Evolutionary conservation across 495 filamentous ascomycete genomes (phyloP), one percentile per base, ranked within the genome.

Genomic region (Penicillium coprophilum): DNA sequence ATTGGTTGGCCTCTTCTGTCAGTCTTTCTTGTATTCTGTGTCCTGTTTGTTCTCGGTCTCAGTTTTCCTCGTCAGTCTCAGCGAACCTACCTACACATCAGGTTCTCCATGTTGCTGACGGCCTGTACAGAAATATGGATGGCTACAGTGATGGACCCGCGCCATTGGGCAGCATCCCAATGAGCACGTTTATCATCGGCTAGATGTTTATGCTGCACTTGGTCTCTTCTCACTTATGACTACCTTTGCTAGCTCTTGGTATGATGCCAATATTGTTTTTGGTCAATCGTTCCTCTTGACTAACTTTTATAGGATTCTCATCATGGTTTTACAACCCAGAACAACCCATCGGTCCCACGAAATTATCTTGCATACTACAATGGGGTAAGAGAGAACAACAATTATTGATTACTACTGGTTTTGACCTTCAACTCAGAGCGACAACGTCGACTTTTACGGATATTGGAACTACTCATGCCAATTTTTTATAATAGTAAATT

Each of bases 141-240:
- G 72, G 71, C 61, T 75, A 1, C 58, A 73, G 48, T 68, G 61
- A 60, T 75, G 71, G 71, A 65, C 61, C 47, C 39, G 27, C 21
- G 53, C 55, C 10, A 68, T 63, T 47, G 58, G 56, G 49, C 41
- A 52, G 20, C 53, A 44, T 55, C 66, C 60, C 56, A 67, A 72
- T 60, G 58, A 64, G 57, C 15, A 68, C 71, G 21, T 79, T 70
- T 36, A 67, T 50, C 51, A 59, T 57, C 51, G 64, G 68, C 34
- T 74, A 1, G 53, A 53, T 36, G 51, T 55, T 5, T 67, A 67
- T 43, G 53, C 49, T 36, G 59, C 52, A n/a, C 47, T 64, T 12
- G 59, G 61, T 7, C 9, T 54, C 12, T 44, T 64, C n/a, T 56
- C 53, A 23, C 57, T 67, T 27, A 30, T 61, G 5, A 45, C 53